phyloP scores from a whole-genome alignment of 2,329 filamentous ascomycete genomes.

The Byssothecium circinans region DNA sequence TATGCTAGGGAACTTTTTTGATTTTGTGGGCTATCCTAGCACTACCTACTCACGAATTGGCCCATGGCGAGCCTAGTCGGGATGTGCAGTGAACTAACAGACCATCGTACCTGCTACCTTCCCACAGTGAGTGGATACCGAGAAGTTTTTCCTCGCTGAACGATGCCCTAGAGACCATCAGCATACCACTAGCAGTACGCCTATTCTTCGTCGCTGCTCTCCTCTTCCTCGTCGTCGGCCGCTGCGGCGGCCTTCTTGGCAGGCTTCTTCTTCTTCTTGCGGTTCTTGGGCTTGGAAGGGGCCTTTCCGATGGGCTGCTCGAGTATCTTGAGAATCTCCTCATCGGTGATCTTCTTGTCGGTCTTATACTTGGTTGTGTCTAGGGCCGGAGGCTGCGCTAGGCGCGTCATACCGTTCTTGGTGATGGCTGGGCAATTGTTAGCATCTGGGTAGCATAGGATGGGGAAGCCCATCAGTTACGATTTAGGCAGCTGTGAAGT shows the following conservation, averaged over 20 bases:
- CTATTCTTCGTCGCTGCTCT: constrained; percentile 44
- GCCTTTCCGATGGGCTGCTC: constrained; percentile 75
- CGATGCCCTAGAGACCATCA: background rate
- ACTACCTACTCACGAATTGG: background rate
- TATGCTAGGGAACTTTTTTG: background rate
- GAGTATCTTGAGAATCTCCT: constrained; percentile 92
- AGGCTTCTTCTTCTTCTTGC: constrained; percentile 72
- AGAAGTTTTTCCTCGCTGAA: background rate
- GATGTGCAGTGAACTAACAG: background rate
- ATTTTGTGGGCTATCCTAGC: background rate
- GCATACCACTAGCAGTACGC: constrained; percentile 7
- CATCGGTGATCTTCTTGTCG: constrained; percentile 97
- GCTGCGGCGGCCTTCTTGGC: constrained; percentile 63
- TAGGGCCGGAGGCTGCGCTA: constrained; percentile 73
- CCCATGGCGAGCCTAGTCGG: background rate
- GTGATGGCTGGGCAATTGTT: constrained; percentile 70
- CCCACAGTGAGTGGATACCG: background rate
- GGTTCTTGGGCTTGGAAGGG: constrained; percentile 78
- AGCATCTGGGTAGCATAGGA: constrained; percentile 7
- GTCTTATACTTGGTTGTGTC: constrained; percentile 84
- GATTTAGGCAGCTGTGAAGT: too few relatives aligned
- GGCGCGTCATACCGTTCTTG: constrained; percentile 91
- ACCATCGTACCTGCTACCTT: background rate
- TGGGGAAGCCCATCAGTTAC: background rate
- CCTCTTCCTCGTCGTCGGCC: constrained; percentile 42